Evolutionary conservation across 2,329 filamentous ascomycete species (phyloP).

Genomic region (Diaporthe australafricana): DNA sequence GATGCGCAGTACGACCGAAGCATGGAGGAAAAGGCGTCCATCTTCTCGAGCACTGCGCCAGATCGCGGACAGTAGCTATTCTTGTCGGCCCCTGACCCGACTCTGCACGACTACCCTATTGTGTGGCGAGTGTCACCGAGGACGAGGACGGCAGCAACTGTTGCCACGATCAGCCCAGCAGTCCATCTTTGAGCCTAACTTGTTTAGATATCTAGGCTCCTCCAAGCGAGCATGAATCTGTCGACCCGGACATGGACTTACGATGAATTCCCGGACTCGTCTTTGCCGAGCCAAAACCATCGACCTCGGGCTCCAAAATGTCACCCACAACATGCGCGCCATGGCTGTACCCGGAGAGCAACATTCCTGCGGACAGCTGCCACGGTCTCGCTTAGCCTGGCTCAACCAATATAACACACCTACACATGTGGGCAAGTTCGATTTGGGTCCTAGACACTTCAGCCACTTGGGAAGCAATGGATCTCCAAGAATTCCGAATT

Average conservation of each 20-base stretch:
- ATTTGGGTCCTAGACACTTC: too few species aligned
- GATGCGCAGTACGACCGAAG: slow-evolving; percentile 50
- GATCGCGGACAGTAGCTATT: slow-evolving; percentile 2
- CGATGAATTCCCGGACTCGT: slow-evolving; percentile 2
- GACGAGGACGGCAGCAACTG: slow-evolving; percentile 5
- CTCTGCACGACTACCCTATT: slow-evolving; percentile 25
- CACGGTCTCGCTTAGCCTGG: too few species aligned
- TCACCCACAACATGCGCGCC: slow-evolving; percentile 15
- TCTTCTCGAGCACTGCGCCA: slow-evolving; percentile 39
- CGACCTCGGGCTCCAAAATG: slow-evolving; percentile 16
- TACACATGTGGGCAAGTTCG: too few species aligned
- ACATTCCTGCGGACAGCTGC: too few species aligned
- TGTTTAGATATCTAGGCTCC: too few species aligned
- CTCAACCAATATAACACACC: too few species aligned
- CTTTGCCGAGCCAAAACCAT: neutral
- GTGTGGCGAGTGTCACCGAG: slow-evolving; percentile 25
- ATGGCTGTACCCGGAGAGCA: slow-evolving; percentile 3
- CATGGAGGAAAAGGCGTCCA: slow-evolving; percentile 43
- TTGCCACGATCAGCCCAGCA: neutral
- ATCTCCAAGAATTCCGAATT: too few species aligned
- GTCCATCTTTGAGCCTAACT: too few species aligned
- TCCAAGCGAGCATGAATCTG: neutral
- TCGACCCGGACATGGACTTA: neutral
- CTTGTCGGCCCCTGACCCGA: slow-evolving; percentile 13
- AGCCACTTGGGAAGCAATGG: too few species aligned